These are phyloP conservation scores for Boletus fagicola DNA, from an alignment of 768 basidiomycete species.

Conservation along the genomic window DNA sequence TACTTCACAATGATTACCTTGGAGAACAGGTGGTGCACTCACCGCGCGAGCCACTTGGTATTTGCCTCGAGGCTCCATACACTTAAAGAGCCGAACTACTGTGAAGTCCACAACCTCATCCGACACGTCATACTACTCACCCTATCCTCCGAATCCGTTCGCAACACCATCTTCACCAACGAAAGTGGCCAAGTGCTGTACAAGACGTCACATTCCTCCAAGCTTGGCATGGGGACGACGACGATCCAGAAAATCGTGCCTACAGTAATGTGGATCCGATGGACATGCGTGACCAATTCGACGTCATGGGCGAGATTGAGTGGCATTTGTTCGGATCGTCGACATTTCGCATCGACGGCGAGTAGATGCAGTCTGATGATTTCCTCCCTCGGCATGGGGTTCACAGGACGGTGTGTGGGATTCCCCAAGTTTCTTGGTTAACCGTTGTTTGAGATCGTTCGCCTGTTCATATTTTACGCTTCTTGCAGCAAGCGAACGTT, in stretches of 20 bases:
- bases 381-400: conserved; percentile 24
- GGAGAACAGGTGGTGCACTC: neutral
- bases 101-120: neutral
- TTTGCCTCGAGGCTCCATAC: neutral
- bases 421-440: neutral
- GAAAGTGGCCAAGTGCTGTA: conserved; percentile 27
- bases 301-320: conserved; percentile 34
- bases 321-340: conserved; percentile 29
- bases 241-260: conserved; percentile 22
- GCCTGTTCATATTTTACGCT: neutral
- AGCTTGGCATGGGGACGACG: conserved; percentile 14
- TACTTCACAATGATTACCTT: neutral
- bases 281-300: conserved; percentile 30
- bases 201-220: conserved; percentile 14
- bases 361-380: conserved; percentile 21
- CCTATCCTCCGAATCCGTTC: conserved; percentile 20
- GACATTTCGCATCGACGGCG: conserved; percentile 29
- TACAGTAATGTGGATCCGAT: conserved; percentile 10
- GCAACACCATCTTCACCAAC: conserved; percentile 20
- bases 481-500: conserved; percentile 24
- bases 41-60: too few species aligned
- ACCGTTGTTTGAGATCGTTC: neutral
- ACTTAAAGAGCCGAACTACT: neutral
- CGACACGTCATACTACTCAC: conserved; percentile 17
- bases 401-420: conserved; percentile 5